A percentile compares a stretch with the other conserved stretches of the same genome.
Conservation (phyloP, 164 flowering plant species). For the Magnolia officinalis region DNA sequence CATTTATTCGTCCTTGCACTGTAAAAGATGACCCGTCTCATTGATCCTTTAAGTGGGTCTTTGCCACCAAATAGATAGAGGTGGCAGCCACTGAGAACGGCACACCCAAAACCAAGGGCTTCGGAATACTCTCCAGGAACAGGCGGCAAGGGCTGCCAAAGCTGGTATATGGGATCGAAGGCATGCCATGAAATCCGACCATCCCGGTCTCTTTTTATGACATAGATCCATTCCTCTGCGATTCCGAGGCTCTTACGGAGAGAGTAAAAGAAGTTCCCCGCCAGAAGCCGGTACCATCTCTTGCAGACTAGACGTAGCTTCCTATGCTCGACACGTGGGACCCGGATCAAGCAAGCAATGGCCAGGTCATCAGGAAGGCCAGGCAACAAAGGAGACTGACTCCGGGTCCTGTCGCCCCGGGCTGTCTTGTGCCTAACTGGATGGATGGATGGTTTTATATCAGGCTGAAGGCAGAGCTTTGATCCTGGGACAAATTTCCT, state of each 20-base stretch:
- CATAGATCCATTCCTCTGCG: conserved; percentile 84
- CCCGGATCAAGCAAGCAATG: conserved; percentile 82
- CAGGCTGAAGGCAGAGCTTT: conserved; percentile 70
- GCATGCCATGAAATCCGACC: conserved; percentile 83
- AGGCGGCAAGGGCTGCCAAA: conserved; percentile 91
- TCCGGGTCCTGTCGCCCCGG: conserved; percentile 49
- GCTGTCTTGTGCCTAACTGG: conserved; percentile 49
- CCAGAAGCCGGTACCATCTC: conserved; percentile 77
- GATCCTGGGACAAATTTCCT: conserved; percentile 71
- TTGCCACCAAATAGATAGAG: conserved; percentile 81
- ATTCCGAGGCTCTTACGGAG: conserved; percentile 67
- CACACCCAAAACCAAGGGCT: conserved; percentile 79
- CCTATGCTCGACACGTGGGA: conserved; percentile 66
- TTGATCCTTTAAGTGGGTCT: conserved; percentile 73
- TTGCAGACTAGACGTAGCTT: conserved; percentile 83
- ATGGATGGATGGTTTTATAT: conserved; percentile 70
- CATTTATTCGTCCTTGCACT: conserved; percentile 82
- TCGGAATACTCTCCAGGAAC: conserved; percentile 68
- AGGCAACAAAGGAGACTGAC: conserved; percentile 70
- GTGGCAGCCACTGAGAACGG: conserved; percentile 79
- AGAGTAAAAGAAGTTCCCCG: conserved; percentile 74
- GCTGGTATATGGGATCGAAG: conserved; percentile 71
- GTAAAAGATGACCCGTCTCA: conserved; percentile 75
- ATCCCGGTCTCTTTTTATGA: conserved; percentile 72
- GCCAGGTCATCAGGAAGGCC: conserved; percentile 97